phyloP scores from a whole-genome alignment of 139 green algal genomes.

The Chlorella ohadii region DNA sequence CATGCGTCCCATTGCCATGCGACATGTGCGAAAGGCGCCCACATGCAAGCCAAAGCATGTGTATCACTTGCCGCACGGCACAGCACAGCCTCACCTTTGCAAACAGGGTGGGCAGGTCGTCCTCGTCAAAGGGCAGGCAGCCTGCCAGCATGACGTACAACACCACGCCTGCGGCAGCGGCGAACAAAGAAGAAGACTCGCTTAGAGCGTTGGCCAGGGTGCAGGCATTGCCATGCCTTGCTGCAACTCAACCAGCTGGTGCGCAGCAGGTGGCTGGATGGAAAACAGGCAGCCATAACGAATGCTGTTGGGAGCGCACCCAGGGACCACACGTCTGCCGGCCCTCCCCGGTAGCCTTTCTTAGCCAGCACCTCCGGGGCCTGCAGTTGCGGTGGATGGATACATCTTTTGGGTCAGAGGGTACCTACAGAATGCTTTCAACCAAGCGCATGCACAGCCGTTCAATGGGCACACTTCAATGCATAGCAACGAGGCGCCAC shows the following conservation, averaged over 20 bases:
- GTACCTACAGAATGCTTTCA: no score
- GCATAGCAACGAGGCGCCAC: no score
- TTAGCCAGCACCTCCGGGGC: slow-evolving; percentile 51
- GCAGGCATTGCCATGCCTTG: no score
- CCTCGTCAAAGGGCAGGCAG: slow-evolving; percentile 66
- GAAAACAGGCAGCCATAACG: no score
- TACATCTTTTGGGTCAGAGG: no score
- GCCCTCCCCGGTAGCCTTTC: slow-evolving; percentile 55
- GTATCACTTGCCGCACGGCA: no score
- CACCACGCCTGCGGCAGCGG: slow-evolving; percentile 37
- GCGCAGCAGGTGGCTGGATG: no score
- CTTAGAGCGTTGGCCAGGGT: no score
- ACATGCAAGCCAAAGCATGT: no score
- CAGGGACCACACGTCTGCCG: slow-evolving; percentile 73
- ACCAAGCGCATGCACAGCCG: background rate
- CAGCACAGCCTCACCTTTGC: slow-evolving; percentile 42
- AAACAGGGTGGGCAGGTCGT: slow-evolving; percentile 50
- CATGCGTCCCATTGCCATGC: no score
- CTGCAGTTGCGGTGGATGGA: background rate
- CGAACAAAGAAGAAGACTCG: background rate
- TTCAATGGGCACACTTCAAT: background rate
- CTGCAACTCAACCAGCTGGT: no score
- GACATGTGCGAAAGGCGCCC: no score
- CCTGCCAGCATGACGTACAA: slow-evolving; percentile 63
- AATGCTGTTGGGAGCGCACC: slow-evolving; percentile 31